Evolutionary conservation across 108 stramenopile species (phyloP).

Genomic region (Epipyxis sp.): DNA sequence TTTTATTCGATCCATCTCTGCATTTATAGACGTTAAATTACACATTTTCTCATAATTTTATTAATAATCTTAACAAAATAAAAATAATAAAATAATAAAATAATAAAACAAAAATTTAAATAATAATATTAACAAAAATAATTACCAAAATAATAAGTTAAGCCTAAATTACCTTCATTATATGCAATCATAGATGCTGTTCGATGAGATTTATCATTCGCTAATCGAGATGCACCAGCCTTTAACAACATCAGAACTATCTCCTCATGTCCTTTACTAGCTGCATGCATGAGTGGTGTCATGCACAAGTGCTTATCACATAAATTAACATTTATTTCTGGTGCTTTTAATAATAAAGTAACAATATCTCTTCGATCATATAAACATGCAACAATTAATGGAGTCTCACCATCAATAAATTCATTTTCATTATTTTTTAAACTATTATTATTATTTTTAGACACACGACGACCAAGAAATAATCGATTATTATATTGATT

Average conservation of each 20-base stretch:
- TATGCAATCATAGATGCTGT: neutral
- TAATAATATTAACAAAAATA: too few relatives aligned
- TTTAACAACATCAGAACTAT: neutral
- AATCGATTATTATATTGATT: too few relatives aligned
- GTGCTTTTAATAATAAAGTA: conserved; percentile 15
- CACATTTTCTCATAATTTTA: too few relatives aligned
- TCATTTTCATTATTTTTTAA: neutral
- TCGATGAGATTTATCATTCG: neutral
- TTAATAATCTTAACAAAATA: too few relatives aligned
- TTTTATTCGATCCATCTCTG: too few relatives aligned
- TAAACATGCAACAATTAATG: conserved; percentile 15
- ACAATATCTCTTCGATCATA: neutral
- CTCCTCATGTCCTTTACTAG: conserved; percentile 21
- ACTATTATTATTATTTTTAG: too few relatives aligned
- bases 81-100: too few relatives aligned
- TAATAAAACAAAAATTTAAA: too few relatives aligned
- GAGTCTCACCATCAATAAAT: conserved; percentile 20
- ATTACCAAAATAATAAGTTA: too few relatives aligned
- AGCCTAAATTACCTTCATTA: neutral
- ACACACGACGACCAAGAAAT: conserved; percentile 12
- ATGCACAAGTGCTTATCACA: neutral
- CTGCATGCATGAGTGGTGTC: conserved; percentile 18
- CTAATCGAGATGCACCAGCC: neutral
- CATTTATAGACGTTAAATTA: too few relatives aligned
- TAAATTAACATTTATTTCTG: neutral